These are phyloP conservation scores for Geotrichum restrictum DNA, from an alignment of 1,139 yeast genomes.

Conservation along the genomic window DNA sequence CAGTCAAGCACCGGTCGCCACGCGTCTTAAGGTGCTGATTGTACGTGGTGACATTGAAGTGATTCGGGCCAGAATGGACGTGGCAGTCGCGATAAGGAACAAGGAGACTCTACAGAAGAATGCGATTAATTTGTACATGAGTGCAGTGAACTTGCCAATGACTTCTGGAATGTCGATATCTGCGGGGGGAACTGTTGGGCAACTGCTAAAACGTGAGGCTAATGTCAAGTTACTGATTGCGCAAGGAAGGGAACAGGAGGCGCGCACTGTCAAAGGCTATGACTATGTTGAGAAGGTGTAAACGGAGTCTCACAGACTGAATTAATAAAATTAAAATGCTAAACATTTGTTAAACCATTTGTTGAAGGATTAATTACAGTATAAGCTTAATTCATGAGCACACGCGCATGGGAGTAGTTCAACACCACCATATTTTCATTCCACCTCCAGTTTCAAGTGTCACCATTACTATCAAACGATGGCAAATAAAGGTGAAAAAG, in stretches of 20 bases:
- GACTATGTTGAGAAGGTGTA: not conserved
- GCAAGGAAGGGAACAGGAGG: conserved; percentile 1
- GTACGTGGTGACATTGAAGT: conserved; percentile 33
- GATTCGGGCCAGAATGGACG: conserved; percentile 25
- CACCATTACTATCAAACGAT: not conserved
- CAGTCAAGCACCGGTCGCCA: conserved; percentile 13
- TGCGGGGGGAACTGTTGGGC: conserved; percentile 7
- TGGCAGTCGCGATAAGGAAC: conserved; percentile 27
- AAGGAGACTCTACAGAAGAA: conserved; percentile 25
- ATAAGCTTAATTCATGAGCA: too few relatives aligned
- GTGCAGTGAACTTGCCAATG: conserved; percentile 22
- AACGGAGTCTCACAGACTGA: too few relatives aligned
- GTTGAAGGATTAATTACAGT: too few relatives aligned
- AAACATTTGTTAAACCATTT: too few relatives aligned
- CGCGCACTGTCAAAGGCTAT: conserved; percentile 4
- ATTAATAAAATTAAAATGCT: too few relatives aligned
- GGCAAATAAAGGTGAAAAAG: conserved; percentile 15
- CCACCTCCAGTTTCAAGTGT: not conserved
- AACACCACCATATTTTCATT: conserved; percentile 2
- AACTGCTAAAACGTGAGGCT: conserved; percentile 9
- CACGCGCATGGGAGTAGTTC: not conserved
- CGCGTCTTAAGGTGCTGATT: conserved; percentile 23
- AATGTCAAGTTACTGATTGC: conserved; percentile 1
- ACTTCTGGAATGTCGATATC: not conserved
- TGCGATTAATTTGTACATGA: conserved; percentile 28